Evolutionary conservation across 495 filamentous ascomycete genomes (phyloP), one percentile per base, ranked within the genome.

Genomic region (Penicillium roqueforti): DNA sequence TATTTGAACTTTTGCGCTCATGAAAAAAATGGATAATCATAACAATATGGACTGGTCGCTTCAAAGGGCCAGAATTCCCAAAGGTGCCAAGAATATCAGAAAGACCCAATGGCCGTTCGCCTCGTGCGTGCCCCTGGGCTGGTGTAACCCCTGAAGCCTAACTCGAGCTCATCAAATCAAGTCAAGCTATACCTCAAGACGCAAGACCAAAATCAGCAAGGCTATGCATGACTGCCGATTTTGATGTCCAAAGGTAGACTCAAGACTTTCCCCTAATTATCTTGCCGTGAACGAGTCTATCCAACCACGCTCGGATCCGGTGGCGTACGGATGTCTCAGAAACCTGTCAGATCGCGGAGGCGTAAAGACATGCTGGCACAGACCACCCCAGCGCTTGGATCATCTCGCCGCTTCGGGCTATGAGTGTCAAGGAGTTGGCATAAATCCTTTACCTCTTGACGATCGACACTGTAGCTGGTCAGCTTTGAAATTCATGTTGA

Each of bases 401-500:
- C 58, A 46, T 54, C 59, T 60, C 58, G 58, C 63, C 62, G 60
- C 61, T 62, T 55, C 53, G 67, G 62, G 60, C 64, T 57, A 47
- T 57, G 54, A 56, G 60, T 51, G 55, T 60, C 58, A 57, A 58
- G 57, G 22, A 50, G 58, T 42, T 49, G 28, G 40, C 48, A 44
- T 20, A 34, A 53, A 46, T 54, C 44, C 51, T 66, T 88, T 84
- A 97, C 75, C 89, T 86, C 77, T 97, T 97, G 69, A 97, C 77
- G 74, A 97, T 96, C 19, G 92, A 95, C 61, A 97, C 91, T 95
- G 69, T 58, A 57, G 56, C 58, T 55, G 50, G 65, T 80, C 53
- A 82, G 76, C 50, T 60, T 61, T 19, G 18, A 41, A 44, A 52
- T 51, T 26, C 34, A 47, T 23, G 34, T 39, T n/a, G n/a, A n/a